Percentiles rank a stretch among this genome's conserved stretches.
These are phyloP conservation scores for Tolypocladium guangdongense DNA, from an alignment of 2,329 filamentous ascomycete genomes.

Conservation along the genomic window DNA sequence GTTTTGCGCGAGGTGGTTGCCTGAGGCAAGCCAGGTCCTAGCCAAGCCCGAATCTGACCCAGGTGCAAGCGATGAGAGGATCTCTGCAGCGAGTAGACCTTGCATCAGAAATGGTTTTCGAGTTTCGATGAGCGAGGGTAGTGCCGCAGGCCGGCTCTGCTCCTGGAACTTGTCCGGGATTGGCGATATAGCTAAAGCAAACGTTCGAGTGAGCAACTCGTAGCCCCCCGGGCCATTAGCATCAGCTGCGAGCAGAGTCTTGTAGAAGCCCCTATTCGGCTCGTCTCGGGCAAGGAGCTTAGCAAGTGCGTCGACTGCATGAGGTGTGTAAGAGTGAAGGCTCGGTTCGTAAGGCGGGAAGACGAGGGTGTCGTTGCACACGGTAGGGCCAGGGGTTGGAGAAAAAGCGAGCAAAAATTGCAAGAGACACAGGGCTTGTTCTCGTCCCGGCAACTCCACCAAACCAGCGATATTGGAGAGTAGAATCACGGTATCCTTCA, in stretches of 20 bases:
- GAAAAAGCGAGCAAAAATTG: constrained; percentile 88
- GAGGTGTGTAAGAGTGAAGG: constrained; percentile 77
- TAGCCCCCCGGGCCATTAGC: constrained; percentile 51
- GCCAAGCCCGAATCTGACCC: constrained; percentile 63
- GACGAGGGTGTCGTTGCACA: constrained; percentile 47
- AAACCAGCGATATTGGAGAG: constrained; percentile 79
- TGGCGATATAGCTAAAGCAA: constrained; percentile 75
- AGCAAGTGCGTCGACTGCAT: constrained; percentile 80
- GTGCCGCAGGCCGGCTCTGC: constrained; percentile 44
- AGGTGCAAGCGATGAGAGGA: constrained; percentile 65
- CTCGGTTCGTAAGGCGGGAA: constrained; percentile 74
- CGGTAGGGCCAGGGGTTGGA: constrained; percentile 59
- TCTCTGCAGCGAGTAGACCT: constrained; percentile 80
- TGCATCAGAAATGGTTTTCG: constrained; percentile 89
- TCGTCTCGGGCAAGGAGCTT: constrained; percentile 90
- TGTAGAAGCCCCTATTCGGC: constrained; percentile 79
- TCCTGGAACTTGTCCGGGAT: constrained; percentile 55
- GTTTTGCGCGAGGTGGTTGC: constrained; percentile 74
- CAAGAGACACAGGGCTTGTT: constrained; percentile 77
- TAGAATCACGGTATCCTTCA: constrained; percentile 88
- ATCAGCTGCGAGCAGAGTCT: constrained; percentile 68
- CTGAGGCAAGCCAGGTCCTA: constrained; percentile 69
- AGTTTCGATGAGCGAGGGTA: constrained; percentile 61
- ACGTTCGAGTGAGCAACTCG: constrained; percentile 77
- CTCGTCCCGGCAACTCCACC: constrained; percentile 71